A percentile compares a stretch with the other conserved stretches of the same genome.
Conservation (phyloP, 768 basidiomycete genomes). For the Mycena venus region DNA sequence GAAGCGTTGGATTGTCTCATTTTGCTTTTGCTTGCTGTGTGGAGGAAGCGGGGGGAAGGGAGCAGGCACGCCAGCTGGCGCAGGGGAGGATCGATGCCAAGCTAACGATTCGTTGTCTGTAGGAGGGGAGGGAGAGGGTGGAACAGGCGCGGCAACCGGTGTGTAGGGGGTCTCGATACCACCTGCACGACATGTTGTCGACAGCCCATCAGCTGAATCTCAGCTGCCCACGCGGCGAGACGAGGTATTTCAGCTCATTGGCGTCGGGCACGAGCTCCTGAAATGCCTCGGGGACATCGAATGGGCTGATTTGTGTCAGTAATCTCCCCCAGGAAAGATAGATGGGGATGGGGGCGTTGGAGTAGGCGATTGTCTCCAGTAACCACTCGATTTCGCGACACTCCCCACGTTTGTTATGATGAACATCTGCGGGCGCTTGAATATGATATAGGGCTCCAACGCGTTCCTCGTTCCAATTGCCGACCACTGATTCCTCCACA, state of each 20-base stretch:
- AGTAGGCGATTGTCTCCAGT: background rate
- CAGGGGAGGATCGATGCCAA: too few relatives aligned
- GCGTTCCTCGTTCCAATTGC: background rate
- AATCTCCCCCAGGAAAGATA: slow-evolving; percentile 2
- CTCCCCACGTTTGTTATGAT: background rate
- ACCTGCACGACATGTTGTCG: background rate
- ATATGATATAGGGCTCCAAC: background rate
- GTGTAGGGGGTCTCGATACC: background rate
- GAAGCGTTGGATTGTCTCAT: background rate
- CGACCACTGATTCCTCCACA: background rate
- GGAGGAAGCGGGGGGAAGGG: background rate
- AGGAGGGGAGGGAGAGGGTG: background rate
- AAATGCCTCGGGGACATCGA: background rate
- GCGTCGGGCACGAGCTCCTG: background rate
- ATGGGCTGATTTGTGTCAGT: background rate
- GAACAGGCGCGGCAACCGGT: background rate
- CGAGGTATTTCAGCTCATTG: background rate
- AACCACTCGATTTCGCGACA: background rate
- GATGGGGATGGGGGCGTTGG: background rate
- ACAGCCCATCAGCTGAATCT: background rate
- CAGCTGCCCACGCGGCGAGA: background rate
- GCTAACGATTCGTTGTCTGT: background rate
- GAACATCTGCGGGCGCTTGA: background rate
- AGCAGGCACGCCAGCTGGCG: background rate
- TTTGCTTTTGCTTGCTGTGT: background rate